Percentiles rank a stretch among this genome's conserved stretches.
Evolutionary conservation across 2,329 filamentous ascomycete genomes (phyloP).

Genomic region (Trichoderma polysporum): DNA sequence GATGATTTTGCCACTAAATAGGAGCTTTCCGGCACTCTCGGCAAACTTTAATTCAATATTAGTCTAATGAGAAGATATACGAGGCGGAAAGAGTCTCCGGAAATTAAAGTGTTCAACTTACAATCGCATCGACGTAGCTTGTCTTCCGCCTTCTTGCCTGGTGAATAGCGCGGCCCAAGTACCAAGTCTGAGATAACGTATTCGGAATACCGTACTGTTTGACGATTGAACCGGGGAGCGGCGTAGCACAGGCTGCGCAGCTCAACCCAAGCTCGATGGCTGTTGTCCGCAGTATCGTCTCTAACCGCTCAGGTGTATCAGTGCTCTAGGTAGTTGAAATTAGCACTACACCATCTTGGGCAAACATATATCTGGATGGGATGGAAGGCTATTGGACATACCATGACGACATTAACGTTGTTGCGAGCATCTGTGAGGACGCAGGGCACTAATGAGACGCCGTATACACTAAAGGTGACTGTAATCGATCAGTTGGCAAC

Average conservation of each 20-base stretch:
- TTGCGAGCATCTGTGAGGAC: constrained; percentile 39
- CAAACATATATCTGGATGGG: neutral
- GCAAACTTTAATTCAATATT: constrained; percentile 27
- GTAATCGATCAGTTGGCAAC: neutral
- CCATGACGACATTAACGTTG: constrained; percentile 37
- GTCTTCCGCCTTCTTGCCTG: constrained; percentile 32
- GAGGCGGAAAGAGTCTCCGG: neutral
- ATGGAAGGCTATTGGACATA: constrained; percentile 14
- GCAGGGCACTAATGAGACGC: constrained; percentile 38
- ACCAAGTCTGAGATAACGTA: constrained; percentile 37
- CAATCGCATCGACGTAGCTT: constrained; percentile 32
- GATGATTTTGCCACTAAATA: constrained; percentile 43
- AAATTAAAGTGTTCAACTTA: constrained; percentile 16
- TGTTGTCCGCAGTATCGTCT: constrained; percentile 37
- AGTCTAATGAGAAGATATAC: neutral
- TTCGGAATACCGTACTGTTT: constrained; percentile 37
- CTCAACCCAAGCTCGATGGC: constrained; percentile 41
- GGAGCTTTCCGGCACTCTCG: constrained; percentile 36
- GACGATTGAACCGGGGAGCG: constrained; percentile 35
- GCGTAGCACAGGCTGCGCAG: constrained; percentile 38
- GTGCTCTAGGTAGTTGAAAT: constrained; percentile 28
- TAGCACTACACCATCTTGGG: neutral
- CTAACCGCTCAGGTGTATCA: constrained; percentile 37
- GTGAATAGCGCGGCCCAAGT: constrained; percentile 35
- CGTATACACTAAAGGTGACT: constrained; percentile 42